These are phyloP conservation scores for Chlorella ohadii DNA, from an alignment of 139 green algal species.

Conservation along the genomic window DNA sequence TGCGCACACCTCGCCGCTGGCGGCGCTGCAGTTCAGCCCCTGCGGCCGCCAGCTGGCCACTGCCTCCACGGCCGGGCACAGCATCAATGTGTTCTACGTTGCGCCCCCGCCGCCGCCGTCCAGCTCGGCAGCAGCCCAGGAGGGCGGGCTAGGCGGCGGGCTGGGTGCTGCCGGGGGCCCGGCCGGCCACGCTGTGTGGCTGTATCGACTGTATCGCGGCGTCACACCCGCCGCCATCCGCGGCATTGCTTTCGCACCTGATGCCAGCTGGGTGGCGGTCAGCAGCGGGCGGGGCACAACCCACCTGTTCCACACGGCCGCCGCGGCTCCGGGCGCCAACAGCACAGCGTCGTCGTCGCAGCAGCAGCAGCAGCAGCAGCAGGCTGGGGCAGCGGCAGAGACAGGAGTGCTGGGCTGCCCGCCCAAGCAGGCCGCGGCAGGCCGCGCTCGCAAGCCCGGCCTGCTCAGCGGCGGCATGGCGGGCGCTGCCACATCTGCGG, in stretches of 20 bases:
- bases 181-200: constrained; percentile 9
- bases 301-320: constrained; percentile 58
- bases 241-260: constrained; percentile 60
- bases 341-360: background rate
- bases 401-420: constrained; percentile 19
- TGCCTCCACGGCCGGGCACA: constrained; percentile 63
- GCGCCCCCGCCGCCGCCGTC: background rate
- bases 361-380: background rate
- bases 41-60: constrained; percentile 68
- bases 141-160: background rate
- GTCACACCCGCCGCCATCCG: constrained; percentile 72
- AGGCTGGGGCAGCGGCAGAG: background rate
- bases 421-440: constrained; percentile 9
- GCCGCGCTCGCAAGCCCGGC: constrained; percentile 13
- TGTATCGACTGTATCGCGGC: constrained; percentile 69
- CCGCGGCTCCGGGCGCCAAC: constrained; percentile 18
- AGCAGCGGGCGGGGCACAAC: constrained; percentile 60
- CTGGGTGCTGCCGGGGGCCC: background rate
- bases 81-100: constrained; percentile 59
- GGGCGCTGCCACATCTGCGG: constrained; percentile 43
- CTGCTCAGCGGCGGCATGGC: constrained; percentile 42
- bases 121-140: background rate
- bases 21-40: constrained; percentile 60
- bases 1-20: constrained; percentile 58
- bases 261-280: constrained; percentile 55